Base-by-base conservation (phyloP, 2,329 filamentous ascomycete genomes). In the Penicillium sp. region DNA sequence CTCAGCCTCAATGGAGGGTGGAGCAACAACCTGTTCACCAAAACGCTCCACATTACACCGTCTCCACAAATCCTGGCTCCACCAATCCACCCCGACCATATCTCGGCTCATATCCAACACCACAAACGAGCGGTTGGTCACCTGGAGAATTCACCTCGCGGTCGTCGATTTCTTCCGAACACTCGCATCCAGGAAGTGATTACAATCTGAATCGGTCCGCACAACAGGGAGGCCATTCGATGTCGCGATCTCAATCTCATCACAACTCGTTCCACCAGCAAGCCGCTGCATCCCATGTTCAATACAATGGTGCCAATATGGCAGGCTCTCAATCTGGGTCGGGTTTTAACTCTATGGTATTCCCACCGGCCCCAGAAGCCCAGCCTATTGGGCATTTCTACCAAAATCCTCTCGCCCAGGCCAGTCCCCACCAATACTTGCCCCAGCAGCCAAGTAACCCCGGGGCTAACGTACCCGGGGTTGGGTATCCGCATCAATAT, bases 1-100 rank as follows among this genome's bases (percentile, higher is more conserved):
- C 27, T 10, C 54, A 67, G 25, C 59, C 60, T 11, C 55, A 60
- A 47, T 68, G 66, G 66, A 62, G 60, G 47, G 11, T 49, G 1
- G 51, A 48, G 16, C 44, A 53, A 33, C 55, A 54, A 19, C 31
- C 50, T 19, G 13, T 43, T 13, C 21, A 33, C 10, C 21, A 33
- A 13, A 51, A 50, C 39, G n/a, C 46, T 21, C 9, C 33, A n/a
- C 26, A 55, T 23, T 55, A 59, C 19, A 13, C 13, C 4, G 23
- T 31, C 5, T 31, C 43, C 8, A 19, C 29, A 19, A 50, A 55
- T 14, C 25, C 25, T 21, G 53, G 35, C 26, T 19, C 29, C 11
- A 54, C 57, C 10, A 49, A n/a, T n/a, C 23, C 51, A 8, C 35
- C 57, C 13, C 56, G 58, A 35, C 46, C 57, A 33, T 45, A 57